Conservation (phyloP, 768 basidiomycete species). For the Arthromyces matolae region DNA sequence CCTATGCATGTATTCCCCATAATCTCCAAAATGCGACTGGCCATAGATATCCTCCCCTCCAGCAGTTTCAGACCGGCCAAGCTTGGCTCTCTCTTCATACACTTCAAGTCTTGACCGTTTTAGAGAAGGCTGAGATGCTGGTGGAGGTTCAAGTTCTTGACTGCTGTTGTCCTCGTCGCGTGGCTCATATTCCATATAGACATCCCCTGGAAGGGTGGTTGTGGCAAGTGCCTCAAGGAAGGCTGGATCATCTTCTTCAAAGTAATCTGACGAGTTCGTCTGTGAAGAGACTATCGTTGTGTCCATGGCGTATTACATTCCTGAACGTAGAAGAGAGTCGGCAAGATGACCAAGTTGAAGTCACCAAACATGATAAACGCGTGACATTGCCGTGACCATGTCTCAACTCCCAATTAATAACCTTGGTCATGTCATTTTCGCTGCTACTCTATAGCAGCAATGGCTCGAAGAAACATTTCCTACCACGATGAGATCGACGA, state of each 20-base stretch:
- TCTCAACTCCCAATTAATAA: too few relatives aligned
- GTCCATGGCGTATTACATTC: constrained; percentile 10
- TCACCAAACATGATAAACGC: neutral
- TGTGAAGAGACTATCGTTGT: constrained; percentile 18
- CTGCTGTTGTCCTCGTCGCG: constrained; percentile 17
- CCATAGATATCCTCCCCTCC: constrained; percentile 60
- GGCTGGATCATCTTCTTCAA: constrained; percentile 49
- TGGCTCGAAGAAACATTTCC: neutral
- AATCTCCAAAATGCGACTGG: constrained; percentile 75
- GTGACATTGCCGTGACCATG: neutral
- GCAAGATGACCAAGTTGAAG: too few relatives aligned
- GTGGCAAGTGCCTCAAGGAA: constrained; percentile 47
- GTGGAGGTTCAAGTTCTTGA: constrained; percentile 32
- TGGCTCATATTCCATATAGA: constrained; percentile 6
- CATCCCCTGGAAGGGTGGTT: constrained; percentile 47
- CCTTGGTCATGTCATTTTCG: too few relatives aligned
- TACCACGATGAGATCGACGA: neutral
- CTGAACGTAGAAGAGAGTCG: too few relatives aligned
- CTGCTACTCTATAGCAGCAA: too few relatives aligned
- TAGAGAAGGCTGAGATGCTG: constrained; percentile 35
- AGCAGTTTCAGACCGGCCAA: constrained; percentile 12
- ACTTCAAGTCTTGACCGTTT: constrained; percentile 36
- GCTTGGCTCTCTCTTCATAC: constrained; percentile 18
- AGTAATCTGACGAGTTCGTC: constrained; percentile 51
- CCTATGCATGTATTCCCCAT: constrained; percentile 84